phyloP scores from a whole-genome alignment of 2,329 filamentous ascomycete genomes.

The Alternaria hordeiaustralica region DNA sequence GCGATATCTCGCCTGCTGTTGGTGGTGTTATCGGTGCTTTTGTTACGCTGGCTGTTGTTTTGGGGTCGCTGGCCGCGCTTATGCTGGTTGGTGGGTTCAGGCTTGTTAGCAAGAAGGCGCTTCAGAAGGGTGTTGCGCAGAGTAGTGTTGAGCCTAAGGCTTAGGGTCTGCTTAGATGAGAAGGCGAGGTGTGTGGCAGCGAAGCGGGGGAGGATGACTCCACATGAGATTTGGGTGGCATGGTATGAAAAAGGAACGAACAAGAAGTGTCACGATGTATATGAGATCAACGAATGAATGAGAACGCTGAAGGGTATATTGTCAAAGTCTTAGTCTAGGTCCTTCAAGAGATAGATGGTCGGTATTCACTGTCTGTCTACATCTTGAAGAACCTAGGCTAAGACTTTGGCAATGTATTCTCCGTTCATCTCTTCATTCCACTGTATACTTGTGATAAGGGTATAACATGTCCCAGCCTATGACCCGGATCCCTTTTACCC shows the following conservation, averaged over 20 bases:
- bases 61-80: slow-evolving; percentile 60
- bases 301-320: neutral
- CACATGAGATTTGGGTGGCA: neutral
- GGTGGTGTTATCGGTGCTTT: slow-evolving; percentile 81
- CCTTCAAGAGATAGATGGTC: too few relatives aligned
- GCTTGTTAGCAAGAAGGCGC: slow-evolving; percentile 62
- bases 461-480: neutral
- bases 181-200: too few relatives aligned
- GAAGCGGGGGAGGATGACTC: too few relatives aligned
- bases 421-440: neutral
- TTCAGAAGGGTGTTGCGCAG: slow-evolving; percentile 16
- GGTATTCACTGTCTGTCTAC: too few relatives aligned
- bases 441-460: neutral
- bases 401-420: neutral
- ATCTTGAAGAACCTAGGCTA: neutral
- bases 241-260: too few relatives aligned
- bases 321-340: neutral
- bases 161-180: neutral
- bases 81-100: slow-evolving; percentile 64
- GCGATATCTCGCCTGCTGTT: slow-evolving; percentile 69
- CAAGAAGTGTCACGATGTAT: neutral
- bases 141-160: slow-evolving; percentile 16
- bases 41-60: slow-evolving; percentile 69
- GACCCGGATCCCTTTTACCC: neutral
- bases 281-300: neutral